phyloP scores from a whole-genome alignment of 108 stramenopile genomes.

The Cyclostephanos tholiformis region DNA sequence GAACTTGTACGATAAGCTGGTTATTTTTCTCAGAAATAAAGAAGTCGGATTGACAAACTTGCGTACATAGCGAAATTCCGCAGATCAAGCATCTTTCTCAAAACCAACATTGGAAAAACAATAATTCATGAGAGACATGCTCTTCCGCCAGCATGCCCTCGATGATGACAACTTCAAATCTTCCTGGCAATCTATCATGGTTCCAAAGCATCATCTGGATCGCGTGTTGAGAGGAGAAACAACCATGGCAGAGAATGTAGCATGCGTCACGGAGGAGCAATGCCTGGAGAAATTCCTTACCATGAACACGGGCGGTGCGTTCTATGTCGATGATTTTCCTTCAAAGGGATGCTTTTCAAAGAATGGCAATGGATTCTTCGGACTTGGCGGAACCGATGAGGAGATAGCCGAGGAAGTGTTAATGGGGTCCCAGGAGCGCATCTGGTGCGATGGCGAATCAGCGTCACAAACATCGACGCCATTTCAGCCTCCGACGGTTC shows the following conservation, averaged over 20 bases:
- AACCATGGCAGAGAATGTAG: neutral
- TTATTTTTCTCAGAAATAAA: too few species aligned
- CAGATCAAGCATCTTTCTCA: too few species aligned
- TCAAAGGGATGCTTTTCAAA: slow-evolving; percentile 9
- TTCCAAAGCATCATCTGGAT: neutral
- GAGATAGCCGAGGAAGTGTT: neutral
- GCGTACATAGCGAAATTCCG: too few species aligned
- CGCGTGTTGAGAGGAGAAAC: neutral
- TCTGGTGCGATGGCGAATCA: slow-evolving; percentile 9
- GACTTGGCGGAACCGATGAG: slow-evolving; percentile 10
- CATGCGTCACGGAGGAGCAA: neutral
- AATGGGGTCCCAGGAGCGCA: neutral
- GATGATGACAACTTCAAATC: neutral
- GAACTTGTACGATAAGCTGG: too few species aligned
- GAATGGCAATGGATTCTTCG: slow-evolving; percentile 3
- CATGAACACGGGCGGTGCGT: slow-evolving; percentile 5
- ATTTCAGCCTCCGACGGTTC: neutral
- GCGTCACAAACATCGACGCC: neutral
- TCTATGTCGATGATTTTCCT: neutral
- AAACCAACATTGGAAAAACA: too few species aligned
- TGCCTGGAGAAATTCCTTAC: neutral
- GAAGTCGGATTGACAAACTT: too few species aligned
- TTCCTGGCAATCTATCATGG: neutral
- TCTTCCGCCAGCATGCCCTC: neutral
- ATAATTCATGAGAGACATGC: too few species aligned